Conservation (phyloP, 345 rosid species). For the Eucalyptus lansdowneana region DNA sequence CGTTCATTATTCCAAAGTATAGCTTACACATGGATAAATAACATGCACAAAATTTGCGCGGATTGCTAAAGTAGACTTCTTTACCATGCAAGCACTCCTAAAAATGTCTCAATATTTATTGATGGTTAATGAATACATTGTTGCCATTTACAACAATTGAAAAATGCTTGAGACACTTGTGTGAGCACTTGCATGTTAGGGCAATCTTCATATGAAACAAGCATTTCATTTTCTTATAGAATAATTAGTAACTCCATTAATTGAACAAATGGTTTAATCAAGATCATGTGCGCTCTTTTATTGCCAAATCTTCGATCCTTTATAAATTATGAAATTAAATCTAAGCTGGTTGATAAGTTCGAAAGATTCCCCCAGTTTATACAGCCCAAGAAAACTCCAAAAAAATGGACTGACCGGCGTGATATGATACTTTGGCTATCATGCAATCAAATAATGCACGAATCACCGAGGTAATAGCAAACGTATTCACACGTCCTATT, state of each 20-base stretch:
- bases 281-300: not conserved
- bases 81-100: fast-evolving
- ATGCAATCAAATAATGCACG: not conserved
- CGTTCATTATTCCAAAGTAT: not conserved
- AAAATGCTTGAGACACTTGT: not conserved
- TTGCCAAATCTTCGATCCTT: not conserved
- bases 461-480: not conserved
- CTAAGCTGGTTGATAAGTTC: not conserved
- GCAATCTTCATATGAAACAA: not conserved
- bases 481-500: not conserved
- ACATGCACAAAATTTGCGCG: fast-evolving
- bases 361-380: not conserved
- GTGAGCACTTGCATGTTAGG: not conserved
- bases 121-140: not conserved
- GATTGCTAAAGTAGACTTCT: not conserved
- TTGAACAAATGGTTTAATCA: not conserved
- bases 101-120: not conserved
- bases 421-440: not conserved
- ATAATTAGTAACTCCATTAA: not conserved
- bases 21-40: not conserved
- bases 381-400: not conserved
- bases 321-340: not conserved
- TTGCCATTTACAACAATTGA: not conserved
- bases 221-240: not conserved
- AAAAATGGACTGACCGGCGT: not conserved